Evolutionary conservation across 495 filamentous ascomycete genomes (phyloP), one percentile per base, ranked within the genome.

Genomic region (Tuber melanosporum): DNA sequence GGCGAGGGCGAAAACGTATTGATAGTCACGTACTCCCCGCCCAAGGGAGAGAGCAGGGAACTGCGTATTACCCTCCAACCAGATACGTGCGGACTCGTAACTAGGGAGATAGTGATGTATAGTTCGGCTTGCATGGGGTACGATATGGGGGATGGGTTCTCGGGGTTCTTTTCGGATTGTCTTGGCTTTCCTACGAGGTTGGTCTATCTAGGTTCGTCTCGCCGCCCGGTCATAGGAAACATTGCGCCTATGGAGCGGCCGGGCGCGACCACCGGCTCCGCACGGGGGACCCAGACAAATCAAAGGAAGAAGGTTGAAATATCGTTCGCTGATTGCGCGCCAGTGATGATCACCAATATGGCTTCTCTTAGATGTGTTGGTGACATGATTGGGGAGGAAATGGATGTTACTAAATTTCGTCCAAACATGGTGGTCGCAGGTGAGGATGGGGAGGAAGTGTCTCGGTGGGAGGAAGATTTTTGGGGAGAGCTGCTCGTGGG

Each of bases 381-480:
- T 36, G 79, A 83, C 5, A 89, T 93, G 32, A 42, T 73, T 2
- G 76, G 26, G 32, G 76, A 71, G 41, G 78, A 85, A n/a, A 89
- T 94, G 86, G 90, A 92, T 78, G 88, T 92, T 80, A 91, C 89
- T 17, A 95, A 94, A 82, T 94, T 97, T 84, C 89, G 95, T 43
- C 91, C 94, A 0, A 97, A 97, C 80, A 89, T 97, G 62, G 90
- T 97, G 12, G 84, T 97, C 12, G 87, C 88, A 15, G 47, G 73
- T 10, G 78, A 80, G 20, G 45, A 46, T 41, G 84, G 84, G 45
- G 87, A 87, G 20, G 75, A 73, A 19, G 71, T 80, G 17, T 45
- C 77, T 2, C 87, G 90, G 0, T 98, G 89, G 84, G 94, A 94
- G 32, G 94, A 98, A 81, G 95, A 97, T 78, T 95, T 89, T 82